Evolutionary conservation across 2,329 filamentous ascomycete genomes (phyloP), one percentile per base, ranked within the genome.

Genomic region (Aureobasidium lini): DNA sequence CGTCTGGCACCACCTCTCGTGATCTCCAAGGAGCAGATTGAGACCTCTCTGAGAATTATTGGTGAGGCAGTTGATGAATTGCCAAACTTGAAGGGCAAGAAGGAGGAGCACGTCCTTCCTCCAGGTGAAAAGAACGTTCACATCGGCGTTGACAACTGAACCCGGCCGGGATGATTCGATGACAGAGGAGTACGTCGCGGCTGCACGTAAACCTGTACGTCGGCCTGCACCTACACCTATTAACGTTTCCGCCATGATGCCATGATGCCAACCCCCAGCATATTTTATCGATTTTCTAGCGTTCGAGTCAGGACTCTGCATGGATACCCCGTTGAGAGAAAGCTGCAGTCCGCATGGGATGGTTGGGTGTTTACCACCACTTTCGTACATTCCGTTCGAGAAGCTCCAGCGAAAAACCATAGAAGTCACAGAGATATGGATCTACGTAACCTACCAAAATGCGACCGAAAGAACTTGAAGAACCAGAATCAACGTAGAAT

Each of bases 1-100:
- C 89, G 94, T 60, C 87, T 99, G 63, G 94, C 94, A n/a, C 94
- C 94, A 48, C 94, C 94, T 18, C 80, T 99, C 58, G 91, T 99
- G 65, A 97, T 99, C 69, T 91, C 87, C 29, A 91, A 97, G 70
- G 83, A 87, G 62, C 85, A 99, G 76, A 87, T 99, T 65, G 81
- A 85, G 66, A 83, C 85, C 70, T 88, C 93, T 1, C 73, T 97
- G 58, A 73, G 73, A 56, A 93, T 94, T 69, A 95, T 99, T 70
- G 81, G 85, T 63, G 86, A 92, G 70, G 86, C 93, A 13, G 80
- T 96, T 68, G 79, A 81, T 65, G 92, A 96, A 74, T 81, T 99
- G 57, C 91, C 92, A 2, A 85, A 70, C 6, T 75, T 86, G 62
- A 82, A 84, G 72, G 83, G 81, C 1, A 69, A 80, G 67, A 75